Percentiles rank a stretch among this genome's conserved stretches.
These are phyloP conservation scores for Collybia sp. DNA, from an alignment of 768 basidiomycete species.

Conservation along the genomic window DNA sequence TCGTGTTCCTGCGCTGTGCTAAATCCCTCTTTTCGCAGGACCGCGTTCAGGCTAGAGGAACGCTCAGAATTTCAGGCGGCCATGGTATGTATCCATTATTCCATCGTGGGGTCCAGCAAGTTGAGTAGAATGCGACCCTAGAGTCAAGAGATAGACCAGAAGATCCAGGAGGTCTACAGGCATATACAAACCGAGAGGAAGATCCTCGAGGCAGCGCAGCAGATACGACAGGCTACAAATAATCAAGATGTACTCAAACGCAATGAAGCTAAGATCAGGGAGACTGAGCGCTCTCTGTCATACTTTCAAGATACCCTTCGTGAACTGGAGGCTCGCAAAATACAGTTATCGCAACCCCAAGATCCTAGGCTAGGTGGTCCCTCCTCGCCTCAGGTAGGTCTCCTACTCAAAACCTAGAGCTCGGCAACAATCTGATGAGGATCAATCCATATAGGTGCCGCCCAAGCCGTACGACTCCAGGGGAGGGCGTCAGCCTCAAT, in stretches of 20 bases:
- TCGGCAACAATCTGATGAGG: slow-evolving; percentile 14
- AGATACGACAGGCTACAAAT: slow-evolving; percentile 73
- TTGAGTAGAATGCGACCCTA: slow-evolving; percentile 12
- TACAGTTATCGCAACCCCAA: slow-evolving; percentile 50
- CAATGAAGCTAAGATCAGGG: slow-evolving; percentile 82
- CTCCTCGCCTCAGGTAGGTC: slow-evolving; percentile 37
- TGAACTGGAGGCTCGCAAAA: slow-evolving; percentile 77
- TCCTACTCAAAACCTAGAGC: slow-evolving; percentile 3
- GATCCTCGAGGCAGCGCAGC: slow-evolving; percentile 81
- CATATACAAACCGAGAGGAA: slow-evolving; percentile 92
- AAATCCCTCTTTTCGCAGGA: slow-evolving; percentile 18
- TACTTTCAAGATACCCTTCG: slow-evolving; percentile 87
- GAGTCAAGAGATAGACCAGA: slow-evolving; percentile 79
- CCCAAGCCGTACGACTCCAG: slow-evolving; percentile 44
- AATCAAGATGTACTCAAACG: slow-evolving; percentile 83
- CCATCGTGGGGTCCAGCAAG: too few species aligned
- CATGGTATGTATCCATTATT: slow-evolving; percentile 17
- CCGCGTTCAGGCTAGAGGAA: slow-evolving; percentile 14
- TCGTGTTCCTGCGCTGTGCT: slow-evolving; percentile 2
- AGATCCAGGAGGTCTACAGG: slow-evolving; percentile 87
- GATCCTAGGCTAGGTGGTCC: slow-evolving; percentile 53
- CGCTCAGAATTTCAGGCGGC: slow-evolving; percentile 3
- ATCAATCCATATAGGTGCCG: slow-evolving; percentile 38
- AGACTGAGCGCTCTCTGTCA: slow-evolving; percentile 75
- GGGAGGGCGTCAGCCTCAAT: slow-evolving; percentile 29